Evolutionary conservation across 176 grass and related monocot genomes (phyloP), one percentile per base, ranked within the genome.

Genomic region (Aegilops longissima): DNA sequence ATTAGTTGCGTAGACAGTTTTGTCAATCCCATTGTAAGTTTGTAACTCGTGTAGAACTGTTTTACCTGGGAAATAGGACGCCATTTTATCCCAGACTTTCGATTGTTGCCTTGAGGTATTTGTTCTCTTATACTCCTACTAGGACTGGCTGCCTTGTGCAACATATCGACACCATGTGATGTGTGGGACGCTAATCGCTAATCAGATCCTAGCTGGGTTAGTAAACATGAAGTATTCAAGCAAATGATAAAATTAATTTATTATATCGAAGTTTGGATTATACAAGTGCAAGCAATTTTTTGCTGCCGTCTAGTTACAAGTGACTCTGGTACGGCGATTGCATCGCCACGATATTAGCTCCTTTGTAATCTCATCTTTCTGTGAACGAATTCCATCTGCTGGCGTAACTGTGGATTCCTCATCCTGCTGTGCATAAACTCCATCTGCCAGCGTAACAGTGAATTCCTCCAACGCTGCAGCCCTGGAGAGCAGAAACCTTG

Each of bases 401-500:
- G 42, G 24, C 1, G 23, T 65, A 18, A 42, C 77, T 0, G 12
- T 40, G 21, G 23, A 5, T 64, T 80, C 21, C 29, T 35, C 23
- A 20, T 71, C 36, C 36, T 72, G 21, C 1, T 40, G 69, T 23
- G 18, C 18, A 71, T 20, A 2, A 40, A 36, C 20, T 42, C 36
- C 5, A 36, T 18, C 51, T 0, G 75, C 30, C 1, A 61, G 33
- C 1, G 30, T 78, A n/a, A 61, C 76, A 0, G 18, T 36, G 18
- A 78, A 14, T 24, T 78, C 30, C 8, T 80, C 36, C 59, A 80
- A n/a, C 18, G 23, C 25, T n/a, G 42, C 42, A 5, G 80, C 80
- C 65, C 33, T 69, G 11, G 80, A 82, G 0, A 82, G 61, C 14
- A 80, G 61, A 65, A 44, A 80, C 59, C 33, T 80, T 17, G 78